A percentile compares a stretch with the other conserved stretches of the same genome.
Evolutionary conservation across 805 yeast genomes (phyloP).

Genomic region (Danielia reshetovae): DNA sequence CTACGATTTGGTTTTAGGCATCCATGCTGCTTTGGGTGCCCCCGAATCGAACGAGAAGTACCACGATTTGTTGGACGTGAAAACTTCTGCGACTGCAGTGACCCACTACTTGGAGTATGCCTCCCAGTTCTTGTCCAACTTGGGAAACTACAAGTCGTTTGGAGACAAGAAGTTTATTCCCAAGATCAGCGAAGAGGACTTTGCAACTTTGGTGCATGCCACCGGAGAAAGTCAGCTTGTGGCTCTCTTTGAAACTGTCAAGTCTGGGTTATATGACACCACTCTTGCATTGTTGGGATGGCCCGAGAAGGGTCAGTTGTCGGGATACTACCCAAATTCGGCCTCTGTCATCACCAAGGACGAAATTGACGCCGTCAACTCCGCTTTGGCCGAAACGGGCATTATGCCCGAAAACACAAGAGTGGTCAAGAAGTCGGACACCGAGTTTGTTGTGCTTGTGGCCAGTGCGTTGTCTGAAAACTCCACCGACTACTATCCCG

Average conservation of each 20-base stretch:
- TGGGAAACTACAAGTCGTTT: conserved; percentile 80
- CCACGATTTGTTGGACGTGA: conserved; percentile 30
- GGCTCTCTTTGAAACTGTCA: conserved; percentile 40
- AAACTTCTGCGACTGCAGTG: conserved; percentile 34
- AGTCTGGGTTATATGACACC: conserved; percentile 49
- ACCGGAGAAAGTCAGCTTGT: conserved; percentile 32
- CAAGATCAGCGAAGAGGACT: conserved; percentile 43
- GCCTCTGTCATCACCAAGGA: conserved; percentile 39
- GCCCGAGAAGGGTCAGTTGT: conserved; percentile 70
- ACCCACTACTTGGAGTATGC: conserved; percentile 62
- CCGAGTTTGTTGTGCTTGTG: conserved; percentile 55
- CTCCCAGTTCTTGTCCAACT: conserved; percentile 68
- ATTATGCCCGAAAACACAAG: conserved; percentile 81
- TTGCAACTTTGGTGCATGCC: conserved; percentile 45
- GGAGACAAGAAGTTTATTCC: conserved; percentile 90
- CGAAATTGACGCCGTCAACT: conserved; percentile 66
- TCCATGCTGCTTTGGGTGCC: conserved; percentile 51
- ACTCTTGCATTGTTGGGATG: conserved; percentile 61
- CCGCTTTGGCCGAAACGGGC: conserved; percentile 57
- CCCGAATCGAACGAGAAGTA: conserved; percentile 37
- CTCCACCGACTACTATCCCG: conserved; percentile 51
- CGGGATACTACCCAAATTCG: conserved; percentile 63
- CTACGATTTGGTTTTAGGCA: conserved; percentile 60
- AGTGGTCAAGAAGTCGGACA: conserved; percentile 50
- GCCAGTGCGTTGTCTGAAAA: conserved; percentile 60